Conservation (phyloP, 495 filamentous ascomycete species). For the Baudoinia panamericana region DNA sequence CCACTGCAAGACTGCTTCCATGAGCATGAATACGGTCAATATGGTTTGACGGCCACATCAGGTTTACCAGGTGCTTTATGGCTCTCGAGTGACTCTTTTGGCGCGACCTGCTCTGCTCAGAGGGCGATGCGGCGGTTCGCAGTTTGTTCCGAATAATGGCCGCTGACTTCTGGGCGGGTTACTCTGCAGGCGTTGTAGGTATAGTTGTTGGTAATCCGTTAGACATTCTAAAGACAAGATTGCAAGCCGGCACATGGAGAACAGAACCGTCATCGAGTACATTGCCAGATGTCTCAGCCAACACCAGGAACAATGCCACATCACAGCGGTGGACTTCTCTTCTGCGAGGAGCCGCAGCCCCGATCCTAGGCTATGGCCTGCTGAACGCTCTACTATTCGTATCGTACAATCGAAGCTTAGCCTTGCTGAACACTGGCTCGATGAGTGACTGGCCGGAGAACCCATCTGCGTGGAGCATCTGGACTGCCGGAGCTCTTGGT, state of each 20-base stretch:
- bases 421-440: conserved; percentile 34
- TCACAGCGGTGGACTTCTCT: conserved; percentile 1
- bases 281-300: neutral
- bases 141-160: no score
- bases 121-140: no score
- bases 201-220: conserved; percentile 83
- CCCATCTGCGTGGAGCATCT: conserved; percentile 39
- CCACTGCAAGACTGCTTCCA: no score
- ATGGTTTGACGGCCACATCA: no score
- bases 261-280: no score
- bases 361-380: conserved; percentile 74
- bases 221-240: conserved; percentile 69
- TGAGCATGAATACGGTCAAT: no score
- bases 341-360: conserved; percentile 56
- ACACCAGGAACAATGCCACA: neutral
- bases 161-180: conserved; percentile 77
- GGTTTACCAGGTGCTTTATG: no score
- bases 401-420: conserved; percentile 65
- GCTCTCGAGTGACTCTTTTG: no score
- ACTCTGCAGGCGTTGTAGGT: conserved; percentile 65
- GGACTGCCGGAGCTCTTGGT: conserved; percentile 60
- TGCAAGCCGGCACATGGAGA: conserved; percentile 51
- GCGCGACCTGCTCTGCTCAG: no score
- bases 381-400: conserved; percentile 80
- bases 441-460: conserved; percentile 20